phyloP scores from a whole-genome alignment of 805 yeast genomes.

The Wickerhamomyces kurtzmanii region DNA sequence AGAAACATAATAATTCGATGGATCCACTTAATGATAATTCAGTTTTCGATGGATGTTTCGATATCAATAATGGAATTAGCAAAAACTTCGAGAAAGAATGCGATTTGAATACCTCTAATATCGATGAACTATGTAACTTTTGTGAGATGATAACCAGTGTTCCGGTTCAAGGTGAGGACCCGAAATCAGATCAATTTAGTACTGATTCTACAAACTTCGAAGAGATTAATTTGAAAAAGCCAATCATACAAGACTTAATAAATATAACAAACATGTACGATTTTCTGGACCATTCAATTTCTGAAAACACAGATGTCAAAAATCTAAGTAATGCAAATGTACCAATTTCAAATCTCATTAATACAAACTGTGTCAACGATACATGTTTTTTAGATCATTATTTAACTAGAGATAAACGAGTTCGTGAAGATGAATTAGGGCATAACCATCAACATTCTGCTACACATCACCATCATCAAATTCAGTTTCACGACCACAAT shows the following conservation, averaged over 20 bases:
- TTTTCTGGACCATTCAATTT: no score
- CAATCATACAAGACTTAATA: conserved; percentile 20
- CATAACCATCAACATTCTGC: conserved; percentile 15
- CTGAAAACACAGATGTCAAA: no score
- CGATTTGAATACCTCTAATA: conserved; percentile 18
- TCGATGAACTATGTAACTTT: conserved; percentile 22
- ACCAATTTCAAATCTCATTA: no score
- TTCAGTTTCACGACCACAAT: conserved; percentile 23
- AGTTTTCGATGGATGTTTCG: conserved; percentile 13
- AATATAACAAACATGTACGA: conserved; percentile 22
- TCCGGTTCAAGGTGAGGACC: conserved; percentile 4
- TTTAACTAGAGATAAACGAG: neutral
- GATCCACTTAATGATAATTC: conserved; percentile 1
- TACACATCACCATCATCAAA: conserved; percentile 27
- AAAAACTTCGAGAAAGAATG: no score
- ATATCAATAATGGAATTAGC: no score
- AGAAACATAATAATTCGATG: conserved; percentile 19
- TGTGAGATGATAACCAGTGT: no score
- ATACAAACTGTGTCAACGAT: neutral
- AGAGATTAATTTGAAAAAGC: no score
- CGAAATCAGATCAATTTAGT: no score
- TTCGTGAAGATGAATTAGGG: conserved; percentile 17
- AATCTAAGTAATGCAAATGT: no score
- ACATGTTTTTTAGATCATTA: no score
- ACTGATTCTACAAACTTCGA: no score